Conservation (phyloP, 345 rosid species). For the Kandelia obovata region DNA sequence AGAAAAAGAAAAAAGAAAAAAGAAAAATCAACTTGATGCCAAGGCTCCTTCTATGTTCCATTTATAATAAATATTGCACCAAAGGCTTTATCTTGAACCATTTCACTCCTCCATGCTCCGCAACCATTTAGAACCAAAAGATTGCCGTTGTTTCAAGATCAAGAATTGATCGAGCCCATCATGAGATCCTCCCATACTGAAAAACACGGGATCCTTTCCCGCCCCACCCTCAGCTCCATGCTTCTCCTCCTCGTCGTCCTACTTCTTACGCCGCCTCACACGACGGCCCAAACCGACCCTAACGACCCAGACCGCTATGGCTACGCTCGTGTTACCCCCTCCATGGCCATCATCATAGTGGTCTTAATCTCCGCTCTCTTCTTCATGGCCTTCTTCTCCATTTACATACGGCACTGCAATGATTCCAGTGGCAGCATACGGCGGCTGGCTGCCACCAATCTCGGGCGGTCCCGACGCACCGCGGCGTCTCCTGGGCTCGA, state of each 20-base stretch:
- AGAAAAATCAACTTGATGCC: no score
- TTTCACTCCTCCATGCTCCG: no score
- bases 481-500: slow-evolving; percentile 16
- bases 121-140: no score
- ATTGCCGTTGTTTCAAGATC: no score
- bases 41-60: no score
- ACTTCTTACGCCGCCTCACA: neutral
- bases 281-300: neutral
- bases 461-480: slow-evolving; percentile 28
- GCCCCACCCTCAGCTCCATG: neutral
- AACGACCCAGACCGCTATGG: slow-evolving; percentile 8
- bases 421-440: slow-evolving; percentile 18
- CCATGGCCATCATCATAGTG: slow-evolving; percentile 79
- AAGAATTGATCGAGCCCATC: neutral
- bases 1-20: no score
- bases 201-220: neutral
- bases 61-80: no score
- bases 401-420: slow-evolving; percentile 81
- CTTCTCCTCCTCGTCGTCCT: neutral
- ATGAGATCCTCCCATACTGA: neutral
- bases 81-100: no score
- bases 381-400: slow-evolving; percentile 80
- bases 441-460: slow-evolving; percentile 4
- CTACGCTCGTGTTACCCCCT: slow-evolving; percentile 55
- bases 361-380: slow-evolving; percentile 70